These are phyloP conservation scores for Pichia gijzeniarum DNA, from an alignment of 805 yeast genomes.

Conservation along the genomic window DNA sequence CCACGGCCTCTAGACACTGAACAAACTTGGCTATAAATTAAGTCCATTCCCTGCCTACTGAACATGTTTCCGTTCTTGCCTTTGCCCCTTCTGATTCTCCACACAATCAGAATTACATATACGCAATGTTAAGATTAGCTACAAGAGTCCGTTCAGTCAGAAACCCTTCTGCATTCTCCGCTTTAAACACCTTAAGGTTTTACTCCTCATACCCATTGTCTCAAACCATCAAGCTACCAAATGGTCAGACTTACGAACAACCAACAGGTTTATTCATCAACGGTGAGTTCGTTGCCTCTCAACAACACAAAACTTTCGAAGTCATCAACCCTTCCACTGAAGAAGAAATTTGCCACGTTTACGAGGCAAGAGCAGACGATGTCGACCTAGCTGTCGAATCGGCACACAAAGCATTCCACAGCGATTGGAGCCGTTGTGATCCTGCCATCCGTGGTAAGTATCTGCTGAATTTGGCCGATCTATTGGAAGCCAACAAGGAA, in stretches of 20 bases:
- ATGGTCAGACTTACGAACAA: constrained; percentile 30
- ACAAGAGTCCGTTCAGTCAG: constrained; percentile 2
- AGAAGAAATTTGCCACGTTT: constrained; percentile 59
- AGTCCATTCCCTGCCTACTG: neutral
- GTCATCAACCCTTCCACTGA: constrained; percentile 66
- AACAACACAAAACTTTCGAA: constrained; percentile 51
- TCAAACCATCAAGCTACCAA: constrained; percentile 30
- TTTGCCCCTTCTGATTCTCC: too few relatives aligned
- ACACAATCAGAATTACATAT: neutral
- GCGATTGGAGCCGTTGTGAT: constrained; percentile 59
- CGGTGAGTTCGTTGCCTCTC: constrained; percentile 53
- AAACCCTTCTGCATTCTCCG: constrained; percentile 1
- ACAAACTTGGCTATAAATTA: neutral
- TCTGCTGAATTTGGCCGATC: constrained; percentile 67
- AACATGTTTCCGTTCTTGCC: too few relatives aligned
- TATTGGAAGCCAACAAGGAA: constrained; percentile 66
- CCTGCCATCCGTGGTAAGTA: constrained; percentile 62
- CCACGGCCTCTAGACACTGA: neutral
- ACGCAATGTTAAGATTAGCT: constrained; percentile 10
- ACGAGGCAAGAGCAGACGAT: constrained; percentile 74
- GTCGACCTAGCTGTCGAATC: constrained; percentile 82
- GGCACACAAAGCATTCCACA: constrained; percentile 69
- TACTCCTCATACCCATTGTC: constrained; percentile 21
- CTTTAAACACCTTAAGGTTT: constrained; percentile 8
- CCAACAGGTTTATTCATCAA: constrained; percentile 59